These are phyloP conservation scores for Fusarium irregulare DNA, from an alignment of 2,329 filamentous ascomycete species.

Conservation along the genomic window DNA sequence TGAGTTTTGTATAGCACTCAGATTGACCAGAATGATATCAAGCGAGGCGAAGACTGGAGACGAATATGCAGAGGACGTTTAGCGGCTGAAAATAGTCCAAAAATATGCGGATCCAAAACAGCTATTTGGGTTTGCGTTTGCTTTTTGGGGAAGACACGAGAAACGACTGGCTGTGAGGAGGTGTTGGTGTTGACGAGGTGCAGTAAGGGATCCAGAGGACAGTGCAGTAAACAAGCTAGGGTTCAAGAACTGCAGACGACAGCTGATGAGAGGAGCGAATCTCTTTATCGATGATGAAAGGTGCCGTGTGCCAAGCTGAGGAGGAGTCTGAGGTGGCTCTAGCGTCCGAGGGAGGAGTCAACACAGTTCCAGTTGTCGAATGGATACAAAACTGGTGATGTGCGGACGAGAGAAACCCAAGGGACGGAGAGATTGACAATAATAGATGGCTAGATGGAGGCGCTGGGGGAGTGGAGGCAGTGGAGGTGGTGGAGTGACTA, in stretches of 20 bases:
- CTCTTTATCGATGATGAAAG: slow-evolving; percentile 47
- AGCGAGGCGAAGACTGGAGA: slow-evolving; percentile 30
- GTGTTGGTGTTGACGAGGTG: slow-evolving; percentile 38
- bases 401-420: slow-evolving; percentile 25
- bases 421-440: slow-evolving; percentile 30
- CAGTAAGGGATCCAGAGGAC: slow-evolving; percentile 29
- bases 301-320: slow-evolving; percentile 42
- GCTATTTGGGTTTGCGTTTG: slow-evolving; percentile 37
- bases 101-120: slow-evolving; percentile 37
- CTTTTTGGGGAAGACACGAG: slow-evolving; percentile 33
- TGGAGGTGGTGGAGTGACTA: slow-evolving; percentile 31
- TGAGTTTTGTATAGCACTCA: slow-evolving; percentile 43
- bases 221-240: slow-evolving; percentile 36
- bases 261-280: slow-evolving; percentile 40
- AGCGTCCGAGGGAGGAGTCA: slow-evolving; percentile 36
- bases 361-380: slow-evolving; percentile 5
- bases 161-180: slow-evolving; percentile 41
- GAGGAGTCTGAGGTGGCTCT: slow-evolving; percentile 37
- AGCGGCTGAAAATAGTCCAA: slow-evolving; percentile 39
- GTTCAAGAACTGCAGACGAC: slow-evolving; percentile 33
- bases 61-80: slow-evolving; percentile 41
- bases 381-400: slow-evolving; percentile 30
- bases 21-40: slow-evolving; percentile 36
- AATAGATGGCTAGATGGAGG: slow-evolving; percentile 15
- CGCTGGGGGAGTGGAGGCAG: slow-evolving; percentile 29